Evolutionary conservation across 352 stramenopile genomes (phyloP).

Genomic region (Phytopythium ostracodes): DNA sequence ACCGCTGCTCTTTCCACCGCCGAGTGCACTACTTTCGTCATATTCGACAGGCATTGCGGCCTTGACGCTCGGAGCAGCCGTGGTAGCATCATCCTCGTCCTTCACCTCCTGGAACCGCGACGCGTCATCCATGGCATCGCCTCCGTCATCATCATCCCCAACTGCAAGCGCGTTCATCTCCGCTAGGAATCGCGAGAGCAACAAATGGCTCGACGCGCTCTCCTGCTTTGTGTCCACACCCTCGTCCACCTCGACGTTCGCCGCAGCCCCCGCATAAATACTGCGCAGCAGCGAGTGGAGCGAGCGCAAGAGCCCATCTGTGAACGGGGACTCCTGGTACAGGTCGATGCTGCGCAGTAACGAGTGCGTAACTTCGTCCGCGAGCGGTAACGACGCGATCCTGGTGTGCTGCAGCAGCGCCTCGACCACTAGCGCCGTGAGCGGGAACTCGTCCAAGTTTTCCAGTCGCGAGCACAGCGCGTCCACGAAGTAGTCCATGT

Average conservation of each 20-base stretch:
- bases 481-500: conserved; percentile 89
- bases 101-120: conserved; percentile 13
- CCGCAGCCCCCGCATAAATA: conserved; percentile 29
- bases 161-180: conserved; percentile 57
- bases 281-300: conserved; percentile 52
- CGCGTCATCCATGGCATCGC: conserved; percentile 17
- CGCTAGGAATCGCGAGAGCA: conserved; percentile 49
- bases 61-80: conserved; percentile 32
- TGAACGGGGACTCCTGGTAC: conserved; percentile 59
- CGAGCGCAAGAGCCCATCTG: conserved; percentile 48
- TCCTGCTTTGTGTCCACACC: neutral
- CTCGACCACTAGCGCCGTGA: conserved; percentile 76
- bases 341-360: conserved; percentile 71
- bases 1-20: conserved; percentile 8
- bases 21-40: conserved; percentile 24
- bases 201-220: conserved; percentile 8
- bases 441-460: conserved; percentile 62
- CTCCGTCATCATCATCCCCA: conserved; percentile 24
- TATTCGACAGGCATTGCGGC: conserved; percentile 70
- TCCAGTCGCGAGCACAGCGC: conserved; percentile 64
- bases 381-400: conserved; percentile 63
- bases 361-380: conserved; percentile 72
- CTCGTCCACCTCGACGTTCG: conserved; percentile 10
- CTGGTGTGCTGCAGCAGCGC: conserved; percentile 57
- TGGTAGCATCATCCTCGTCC: conserved; percentile 4